Evolutionary conservation across 2,329 filamentous ascomycete genomes (phyloP).

Genomic region (Fusarium siculi): DNA sequence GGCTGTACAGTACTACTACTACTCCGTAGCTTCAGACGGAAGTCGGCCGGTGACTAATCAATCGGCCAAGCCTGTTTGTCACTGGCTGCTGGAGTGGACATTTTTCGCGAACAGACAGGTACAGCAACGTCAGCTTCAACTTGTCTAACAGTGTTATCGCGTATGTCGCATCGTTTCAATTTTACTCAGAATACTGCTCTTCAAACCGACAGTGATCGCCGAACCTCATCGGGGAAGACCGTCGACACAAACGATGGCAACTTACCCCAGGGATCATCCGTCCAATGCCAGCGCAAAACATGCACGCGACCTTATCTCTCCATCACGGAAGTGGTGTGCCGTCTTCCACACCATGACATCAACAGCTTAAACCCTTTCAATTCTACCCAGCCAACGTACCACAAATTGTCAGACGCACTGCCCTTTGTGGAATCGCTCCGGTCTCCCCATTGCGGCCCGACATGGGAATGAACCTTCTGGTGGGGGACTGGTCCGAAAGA

Average conservation of each 20-base stretch:
- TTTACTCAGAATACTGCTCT: not conserved
- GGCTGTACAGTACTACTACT: not conserved
- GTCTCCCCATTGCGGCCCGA: slow-evolving; percentile 37
- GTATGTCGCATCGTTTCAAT: not conserved
- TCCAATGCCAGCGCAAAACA: slow-evolving; percentile 6
- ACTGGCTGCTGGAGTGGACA: not conserved
- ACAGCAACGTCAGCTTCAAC: not conserved
- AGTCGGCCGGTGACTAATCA: slow-evolving; percentile 5
- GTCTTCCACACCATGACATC: slow-evolving; percentile 33
- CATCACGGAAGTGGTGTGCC: slow-evolving; percentile 27
- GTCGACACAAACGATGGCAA: not conserved
- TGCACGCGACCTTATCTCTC: slow-evolving; percentile 30
- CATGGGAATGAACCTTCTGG: slow-evolving; percentile 11
- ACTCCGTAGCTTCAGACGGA: not conserved
- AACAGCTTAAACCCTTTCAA: slow-evolving; percentile 21
- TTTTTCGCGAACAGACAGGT: not conserved
- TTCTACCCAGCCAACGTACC: slow-evolving; percentile 16
- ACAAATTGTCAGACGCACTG: slow-evolving; percentile 22
- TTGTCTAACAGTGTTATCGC: not conserved
- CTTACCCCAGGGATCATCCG: not conserved
- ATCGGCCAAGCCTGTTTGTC: not conserved
- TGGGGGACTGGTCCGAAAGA: slow-evolving; percentile 14
- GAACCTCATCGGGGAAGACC: not conserved
- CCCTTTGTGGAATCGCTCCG: slow-evolving; percentile 30
- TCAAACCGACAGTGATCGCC: not conserved